A percentile compares a stretch with the other conserved stretches of the same genome.
These are phyloP conservation scores for Mrakia blollopis DNA, from an alignment of 768 basidiomycete genomes.

Conservation along the genomic window DNA sequence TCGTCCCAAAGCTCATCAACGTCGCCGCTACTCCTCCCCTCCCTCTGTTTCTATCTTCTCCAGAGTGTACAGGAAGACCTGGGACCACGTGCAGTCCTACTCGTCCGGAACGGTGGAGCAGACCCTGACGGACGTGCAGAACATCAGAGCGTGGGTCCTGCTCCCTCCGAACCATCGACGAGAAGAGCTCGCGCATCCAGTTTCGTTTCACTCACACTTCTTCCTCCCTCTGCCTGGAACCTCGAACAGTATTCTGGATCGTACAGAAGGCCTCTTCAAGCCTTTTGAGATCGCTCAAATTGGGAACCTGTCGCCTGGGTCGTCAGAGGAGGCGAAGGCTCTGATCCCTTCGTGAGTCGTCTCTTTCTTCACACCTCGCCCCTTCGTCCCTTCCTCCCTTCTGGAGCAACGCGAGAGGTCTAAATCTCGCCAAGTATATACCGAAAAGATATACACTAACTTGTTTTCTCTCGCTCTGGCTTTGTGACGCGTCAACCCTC, in stretches of 20 bases:
- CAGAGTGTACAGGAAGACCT: background rate
- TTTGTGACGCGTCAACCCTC: background rate
- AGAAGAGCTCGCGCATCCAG: background rate
- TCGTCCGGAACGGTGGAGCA: background rate
- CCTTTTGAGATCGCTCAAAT: slow-evolving; percentile 92
- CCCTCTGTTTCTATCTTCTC: no score
- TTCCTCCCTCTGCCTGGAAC: background rate
- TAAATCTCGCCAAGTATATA: no score
- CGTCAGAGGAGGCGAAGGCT: slow-evolving; percentile 86
- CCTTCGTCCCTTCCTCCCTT: no score
- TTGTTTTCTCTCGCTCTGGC: background rate
- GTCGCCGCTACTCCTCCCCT: no score
- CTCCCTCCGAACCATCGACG: no score
- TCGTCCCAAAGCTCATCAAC: background rate
- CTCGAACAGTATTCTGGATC: slow-evolving; percentile 60
- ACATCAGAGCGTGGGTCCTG: slow-evolving; percentile 3
- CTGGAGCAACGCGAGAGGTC: no score
- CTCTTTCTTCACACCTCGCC: background rate
- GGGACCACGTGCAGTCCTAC: slow-evolving; percentile 3
- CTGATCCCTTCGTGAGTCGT: slow-evolving; percentile 69
- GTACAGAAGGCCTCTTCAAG: slow-evolving; percentile 66
- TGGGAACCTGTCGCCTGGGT: slow-evolving; percentile 81
- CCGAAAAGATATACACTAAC: no score
- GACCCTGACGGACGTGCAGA: background rate
- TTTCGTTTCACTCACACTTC: background rate